Conservation (phyloP, 768 basidiomycete genomes). For the Auricularia sp. region DNA sequence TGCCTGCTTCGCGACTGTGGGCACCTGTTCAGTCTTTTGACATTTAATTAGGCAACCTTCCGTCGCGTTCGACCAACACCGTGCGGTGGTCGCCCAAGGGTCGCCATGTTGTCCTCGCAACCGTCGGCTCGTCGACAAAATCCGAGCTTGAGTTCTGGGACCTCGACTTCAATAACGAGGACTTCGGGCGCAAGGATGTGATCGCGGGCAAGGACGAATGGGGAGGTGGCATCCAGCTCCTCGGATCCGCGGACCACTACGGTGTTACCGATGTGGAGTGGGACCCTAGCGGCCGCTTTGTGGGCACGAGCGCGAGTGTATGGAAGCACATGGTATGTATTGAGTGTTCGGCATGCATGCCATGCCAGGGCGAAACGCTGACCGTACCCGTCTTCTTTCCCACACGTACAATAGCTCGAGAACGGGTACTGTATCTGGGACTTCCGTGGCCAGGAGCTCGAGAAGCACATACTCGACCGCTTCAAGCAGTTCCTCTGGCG, state of each 20-base stretch:
- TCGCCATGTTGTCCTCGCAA: slow-evolving; percentile 90
- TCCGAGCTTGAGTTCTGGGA: slow-evolving; percentile 99
- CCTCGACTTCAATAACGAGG: slow-evolving; percentile 74
- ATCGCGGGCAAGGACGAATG: slow-evolving; percentile 58
- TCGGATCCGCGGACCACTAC: slow-evolving; percentile 87
- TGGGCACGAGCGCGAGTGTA: slow-evolving; percentile 86
- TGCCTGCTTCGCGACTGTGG: not conserved
- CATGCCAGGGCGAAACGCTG: not conserved
- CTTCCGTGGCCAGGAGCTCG: slow-evolving; percentile 93
- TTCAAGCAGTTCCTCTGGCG: slow-evolving; percentile 99
- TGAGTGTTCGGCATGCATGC: not conserved
- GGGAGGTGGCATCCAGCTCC: slow-evolving; percentile 76
- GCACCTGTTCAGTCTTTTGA: not conserved
- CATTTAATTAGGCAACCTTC: slow-evolving; percentile 48
- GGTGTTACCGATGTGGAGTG: slow-evolving; percentile 97
- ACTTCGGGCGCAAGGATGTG: slow-evolving; percentile 39
- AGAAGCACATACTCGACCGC: slow-evolving; percentile 78
- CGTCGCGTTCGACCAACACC: slow-evolving; percentile 81
- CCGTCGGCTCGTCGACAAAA: slow-evolving; percentile 89
- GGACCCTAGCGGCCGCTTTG: slow-evolving; percentile 93
- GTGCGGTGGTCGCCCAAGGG: slow-evolving; percentile 96
- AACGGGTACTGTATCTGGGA: slow-evolving; percentile 97
- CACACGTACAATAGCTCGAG: slow-evolving; percentile 55
- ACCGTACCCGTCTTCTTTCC: slow-evolving; percentile 9
- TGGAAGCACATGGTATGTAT: slow-evolving; percentile 84